Percentiles rank a stretch among this genome's conserved stretches.
Conservation (phyloP, 1,284 basidiomycete genomes). For the Rhodotorula glutinis region DNA sequence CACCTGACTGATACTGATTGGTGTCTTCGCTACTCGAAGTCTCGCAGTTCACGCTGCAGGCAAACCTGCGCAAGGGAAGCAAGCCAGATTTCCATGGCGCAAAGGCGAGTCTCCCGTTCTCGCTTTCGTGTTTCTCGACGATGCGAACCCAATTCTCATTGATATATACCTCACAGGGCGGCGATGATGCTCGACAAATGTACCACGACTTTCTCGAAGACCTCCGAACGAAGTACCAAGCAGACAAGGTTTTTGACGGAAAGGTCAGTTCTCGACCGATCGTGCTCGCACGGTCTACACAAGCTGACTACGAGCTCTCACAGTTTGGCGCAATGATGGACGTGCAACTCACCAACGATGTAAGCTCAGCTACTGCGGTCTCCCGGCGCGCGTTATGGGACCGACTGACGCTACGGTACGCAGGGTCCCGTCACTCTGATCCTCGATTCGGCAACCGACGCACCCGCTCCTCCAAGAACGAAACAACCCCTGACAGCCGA, state of each 20-base stretch:
- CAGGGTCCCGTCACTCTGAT: conserved; percentile 43
- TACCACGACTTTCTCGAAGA: conserved; percentile 35
- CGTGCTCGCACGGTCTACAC: neutral
- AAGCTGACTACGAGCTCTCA: neutral
- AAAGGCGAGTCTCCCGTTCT: conserved; percentile 22
- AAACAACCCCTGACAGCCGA: conserved; percentile 13
- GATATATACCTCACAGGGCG: conserved; percentile 7
- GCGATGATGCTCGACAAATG: conserved; percentile 33
- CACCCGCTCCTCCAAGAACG: conserved; percentile 1
- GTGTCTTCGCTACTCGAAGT: conserved; percentile 10
- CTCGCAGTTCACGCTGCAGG: conserved; percentile 41
- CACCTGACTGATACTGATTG: neutral
- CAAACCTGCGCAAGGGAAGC: conserved; percentile 36
- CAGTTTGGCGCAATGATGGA: conserved; percentile 43
- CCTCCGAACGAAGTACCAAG: conserved; percentile 31
- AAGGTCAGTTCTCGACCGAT: conserved; percentile 12
- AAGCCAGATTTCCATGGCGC: conserved; percentile 44
- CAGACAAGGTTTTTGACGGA: conserved; percentile 36
- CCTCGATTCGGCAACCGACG: conserved; percentile 36
- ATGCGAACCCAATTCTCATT: no score
- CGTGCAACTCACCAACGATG: conserved; percentile 40
- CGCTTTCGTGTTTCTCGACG: no score
- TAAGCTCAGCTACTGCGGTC: neutral
- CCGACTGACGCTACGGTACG: no score
- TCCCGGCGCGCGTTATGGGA: no score